Base-by-base conservation (phyloP, 1,284 basidiomycete genomes). In the Gomphus sp. region DNA sequence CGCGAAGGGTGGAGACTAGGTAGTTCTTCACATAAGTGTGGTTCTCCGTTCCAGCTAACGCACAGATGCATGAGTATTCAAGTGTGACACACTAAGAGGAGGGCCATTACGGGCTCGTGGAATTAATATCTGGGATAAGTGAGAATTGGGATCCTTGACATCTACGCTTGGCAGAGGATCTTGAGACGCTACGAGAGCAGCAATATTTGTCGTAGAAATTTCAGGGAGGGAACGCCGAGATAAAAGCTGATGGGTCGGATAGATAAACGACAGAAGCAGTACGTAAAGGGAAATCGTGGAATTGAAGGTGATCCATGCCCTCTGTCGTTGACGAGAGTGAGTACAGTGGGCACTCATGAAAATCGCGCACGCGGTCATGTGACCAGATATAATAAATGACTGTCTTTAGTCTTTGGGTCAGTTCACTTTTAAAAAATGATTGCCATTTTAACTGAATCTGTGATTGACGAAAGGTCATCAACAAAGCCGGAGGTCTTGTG, bases 401-500 rank as follows among this genome's bases (percentile, higher is more conserved):
- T 60, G 82, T 91, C 69, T 91, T 82, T 68, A 82, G 85, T 64
- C 80, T 95, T 57, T 93, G 92, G 89, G 89, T 88, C 74, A 61
- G 67, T 62, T 65, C 43, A 10, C 54, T 14, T 39, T 49, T n/a
- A n/a, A 31, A 25, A 22, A 44, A 25, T 36, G 36, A 39, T 34
- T 36, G n/a, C 18, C 33, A 43, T n/a, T 18, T 6, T 16, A 31
- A 6, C 22, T 14, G 16, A 37, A 9, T 56, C 25, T 49, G n/a
- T n/a, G n/a, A 44, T 33, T 37, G 28, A 37, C 45, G 12, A 60
- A 28, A 91, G 94, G 89, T 98, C 62, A 98, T 99, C 70, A 99
- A 98, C 76, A 99, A 99, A 76, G 97, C 97, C 16, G 96, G 96
- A 31, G 97, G 96, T 16, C 82, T 99, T 45, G 90, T 98, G 61